A percentile compares a stretch with the other conserved stretches of the same genome.
phyloP scores from a whole-genome alignment of 73 alveolate species.

The Stentor roeselii region DNA sequence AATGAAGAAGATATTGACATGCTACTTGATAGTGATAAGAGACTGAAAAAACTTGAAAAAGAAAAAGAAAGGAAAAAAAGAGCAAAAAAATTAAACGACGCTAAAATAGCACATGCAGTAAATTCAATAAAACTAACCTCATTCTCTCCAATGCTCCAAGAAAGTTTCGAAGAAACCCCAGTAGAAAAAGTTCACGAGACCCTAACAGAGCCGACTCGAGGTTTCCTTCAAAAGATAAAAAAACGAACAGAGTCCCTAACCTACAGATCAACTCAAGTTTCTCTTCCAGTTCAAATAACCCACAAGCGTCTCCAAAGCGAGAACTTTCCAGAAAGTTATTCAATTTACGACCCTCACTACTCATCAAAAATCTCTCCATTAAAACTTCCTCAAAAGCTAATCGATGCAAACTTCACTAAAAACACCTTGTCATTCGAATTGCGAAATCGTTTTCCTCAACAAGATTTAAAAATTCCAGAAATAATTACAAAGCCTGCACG shows the following conservation, averaged over 20 bases:
- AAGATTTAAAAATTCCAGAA: neutral
- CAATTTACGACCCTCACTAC: too few species aligned
- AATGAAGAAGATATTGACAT: neutral
- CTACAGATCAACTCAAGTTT: neutral
- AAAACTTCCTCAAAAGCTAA: neutral
- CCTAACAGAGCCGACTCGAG: neutral
- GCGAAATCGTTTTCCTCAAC: neutral
- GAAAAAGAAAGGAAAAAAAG: neutral
- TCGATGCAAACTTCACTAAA: neutral
- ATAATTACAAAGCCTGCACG: neutral
- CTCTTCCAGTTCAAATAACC: neutral
- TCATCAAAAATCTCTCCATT: neutral
- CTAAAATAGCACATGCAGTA: neutral
- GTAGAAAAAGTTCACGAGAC: neutral
- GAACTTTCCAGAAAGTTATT: neutral
- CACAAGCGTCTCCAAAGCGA: neutral
- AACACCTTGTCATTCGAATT: neutral
- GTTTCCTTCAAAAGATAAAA: neutral
- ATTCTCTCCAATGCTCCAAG: neutral
- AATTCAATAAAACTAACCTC: too few species aligned
- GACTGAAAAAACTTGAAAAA: neutral
- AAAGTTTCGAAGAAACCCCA: neutral
- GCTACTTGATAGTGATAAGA: neutral
- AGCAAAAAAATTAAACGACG: neutral
- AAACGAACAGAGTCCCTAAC: neutral